Conservation (phyloP, 345 rosid genomes). For the Raphanus raphanistrum region DNA sequence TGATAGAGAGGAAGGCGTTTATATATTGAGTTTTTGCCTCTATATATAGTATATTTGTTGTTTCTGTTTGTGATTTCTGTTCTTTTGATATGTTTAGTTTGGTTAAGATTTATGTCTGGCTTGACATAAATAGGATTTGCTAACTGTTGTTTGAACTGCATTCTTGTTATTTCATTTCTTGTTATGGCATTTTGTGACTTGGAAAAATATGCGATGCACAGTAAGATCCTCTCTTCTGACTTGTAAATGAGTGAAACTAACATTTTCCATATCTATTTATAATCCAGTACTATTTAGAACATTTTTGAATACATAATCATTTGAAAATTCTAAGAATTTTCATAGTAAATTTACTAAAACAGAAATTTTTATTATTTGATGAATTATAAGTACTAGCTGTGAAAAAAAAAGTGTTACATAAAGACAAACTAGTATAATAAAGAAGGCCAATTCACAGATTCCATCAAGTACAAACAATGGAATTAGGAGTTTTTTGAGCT, state of each 20-base stretch:
- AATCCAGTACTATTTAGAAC: too few relatives aligned
- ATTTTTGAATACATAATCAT: too few relatives aligned
- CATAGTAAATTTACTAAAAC: too few relatives aligned
- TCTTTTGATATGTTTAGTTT: neutral
- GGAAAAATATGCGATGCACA: neutral
- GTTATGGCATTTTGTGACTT: neutral
- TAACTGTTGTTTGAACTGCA: neutral
- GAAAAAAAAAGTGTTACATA: neutral
- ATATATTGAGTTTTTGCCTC: slow-evolving; percentile 4
- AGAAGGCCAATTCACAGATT: slow-evolving; percentile 11
- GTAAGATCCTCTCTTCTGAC: too few relatives aligned
- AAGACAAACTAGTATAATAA: neutral
- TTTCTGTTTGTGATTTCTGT: neutral
- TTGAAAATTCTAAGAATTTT: neutral
- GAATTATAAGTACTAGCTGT: neutral
- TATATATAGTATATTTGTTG: slow-evolving; percentile 7
- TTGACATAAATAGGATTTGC: neutral
- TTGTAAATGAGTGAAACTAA: too few relatives aligned
- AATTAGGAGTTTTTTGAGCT: neutral
- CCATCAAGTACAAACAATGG: slow-evolving; percentile 3
- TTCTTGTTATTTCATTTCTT: neutral
- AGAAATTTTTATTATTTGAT: neutral
- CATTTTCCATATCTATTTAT: too few relatives aligned
- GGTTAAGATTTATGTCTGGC: neutral
- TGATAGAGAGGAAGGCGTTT: neutral